Conservation (phyloP, 2,329 filamentous ascomycete genomes). For the Berkeleyomyces rouxiae region DNA sequence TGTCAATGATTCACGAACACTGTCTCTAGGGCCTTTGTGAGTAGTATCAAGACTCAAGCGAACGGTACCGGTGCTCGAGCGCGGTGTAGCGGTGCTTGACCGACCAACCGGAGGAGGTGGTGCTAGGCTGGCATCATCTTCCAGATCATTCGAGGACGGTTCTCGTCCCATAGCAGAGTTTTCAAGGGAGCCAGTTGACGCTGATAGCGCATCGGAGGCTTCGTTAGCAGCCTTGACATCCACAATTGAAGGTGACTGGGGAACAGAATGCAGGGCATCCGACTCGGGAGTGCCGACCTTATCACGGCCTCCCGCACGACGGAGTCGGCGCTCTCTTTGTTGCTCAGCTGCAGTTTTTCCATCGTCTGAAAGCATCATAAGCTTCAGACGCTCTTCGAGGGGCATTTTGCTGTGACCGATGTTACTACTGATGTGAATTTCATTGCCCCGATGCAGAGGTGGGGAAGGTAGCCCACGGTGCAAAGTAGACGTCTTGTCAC, state of each 20-base stretch:
- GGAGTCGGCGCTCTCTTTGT: constrained; percentile 52
- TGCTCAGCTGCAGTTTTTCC: constrained; percentile 44
- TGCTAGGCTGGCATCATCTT: constrained; percentile 1
- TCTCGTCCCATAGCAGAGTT: constrained; percentile 27
- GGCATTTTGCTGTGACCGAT: constrained; percentile 64
- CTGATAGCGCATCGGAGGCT: background rate
- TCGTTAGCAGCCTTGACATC: constrained; percentile 4
- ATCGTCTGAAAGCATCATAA: constrained; percentile 75
- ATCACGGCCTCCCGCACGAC: constrained; percentile 40
- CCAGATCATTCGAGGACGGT: background rate
- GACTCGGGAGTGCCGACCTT: constrained; percentile 16
- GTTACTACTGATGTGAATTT: constrained; percentile 42
- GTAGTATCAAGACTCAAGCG: background rate
- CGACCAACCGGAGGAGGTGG: constrained; percentile 4
- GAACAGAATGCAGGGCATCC: constrained; percentile 6
- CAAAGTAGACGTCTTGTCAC: constrained; percentile 51
- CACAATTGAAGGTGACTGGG: background rate
- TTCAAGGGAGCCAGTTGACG: constrained; percentile 2
- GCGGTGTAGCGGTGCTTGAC: background rate
- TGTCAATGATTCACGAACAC: constrained; percentile 10
- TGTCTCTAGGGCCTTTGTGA: background rate
- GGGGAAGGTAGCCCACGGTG: constrained; percentile 57
- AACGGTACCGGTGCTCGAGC: constrained; percentile 5
- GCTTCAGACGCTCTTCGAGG: constrained; percentile 66
- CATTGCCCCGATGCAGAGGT: constrained; percentile 55